A percentile compares a stretch with the other conserved stretches of the same genome.
Conservation (phyloP, 352 stramenopile species). For the Peronospora destructor region DNA sequence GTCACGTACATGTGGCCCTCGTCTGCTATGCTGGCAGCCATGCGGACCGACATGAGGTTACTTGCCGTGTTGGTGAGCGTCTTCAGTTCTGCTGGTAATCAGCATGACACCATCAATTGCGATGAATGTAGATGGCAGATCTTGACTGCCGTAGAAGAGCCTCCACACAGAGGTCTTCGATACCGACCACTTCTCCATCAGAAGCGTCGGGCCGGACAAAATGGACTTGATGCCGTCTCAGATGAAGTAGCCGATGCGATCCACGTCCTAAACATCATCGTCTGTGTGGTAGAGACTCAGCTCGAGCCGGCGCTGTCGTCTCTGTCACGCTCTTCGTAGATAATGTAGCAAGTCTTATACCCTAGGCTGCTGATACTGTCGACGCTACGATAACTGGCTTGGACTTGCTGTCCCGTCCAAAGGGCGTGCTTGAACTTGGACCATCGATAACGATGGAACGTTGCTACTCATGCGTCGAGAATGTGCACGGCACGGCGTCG, state of each 20-base stretch:
- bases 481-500: too few species aligned
- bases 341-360: slow-evolving; percentile 19
- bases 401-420: slow-evolving; percentile 16
- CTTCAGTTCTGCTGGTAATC: slow-evolving; percentile 37
- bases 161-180: slow-evolving; percentile 21
- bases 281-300: slow-evolving; percentile 58
- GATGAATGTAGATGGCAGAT: slow-evolving; percentile 38
- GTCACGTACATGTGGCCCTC: not conserved
- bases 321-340: slow-evolving; percentile 23
- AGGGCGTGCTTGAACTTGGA: slow-evolving; percentile 10
- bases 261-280: slow-evolving; percentile 17
- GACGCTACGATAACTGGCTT: slow-evolving; percentile 20
- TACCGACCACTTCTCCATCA: too few species aligned
- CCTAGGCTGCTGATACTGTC: slow-evolving; percentile 16
- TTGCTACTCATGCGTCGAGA: too few species aligned
- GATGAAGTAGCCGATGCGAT: slow-evolving; percentile 20
- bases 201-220: slow-evolving; percentile 10
- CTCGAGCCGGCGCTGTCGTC: slow-evolving; percentile 44
- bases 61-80: slow-evolving; percentile 40
- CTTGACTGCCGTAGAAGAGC: slow-evolving; percentile 40
- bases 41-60: slow-evolving; percentile 55
- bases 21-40: slow-evolving; percentile 42
- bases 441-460: too few species aligned
- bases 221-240: slow-evolving; percentile 23
- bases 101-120: slow-evolving; percentile 37